Evolutionary conservation across 129 eudicot genomes (phyloP).

Genomic region (Escallonia herrerae): DNA sequence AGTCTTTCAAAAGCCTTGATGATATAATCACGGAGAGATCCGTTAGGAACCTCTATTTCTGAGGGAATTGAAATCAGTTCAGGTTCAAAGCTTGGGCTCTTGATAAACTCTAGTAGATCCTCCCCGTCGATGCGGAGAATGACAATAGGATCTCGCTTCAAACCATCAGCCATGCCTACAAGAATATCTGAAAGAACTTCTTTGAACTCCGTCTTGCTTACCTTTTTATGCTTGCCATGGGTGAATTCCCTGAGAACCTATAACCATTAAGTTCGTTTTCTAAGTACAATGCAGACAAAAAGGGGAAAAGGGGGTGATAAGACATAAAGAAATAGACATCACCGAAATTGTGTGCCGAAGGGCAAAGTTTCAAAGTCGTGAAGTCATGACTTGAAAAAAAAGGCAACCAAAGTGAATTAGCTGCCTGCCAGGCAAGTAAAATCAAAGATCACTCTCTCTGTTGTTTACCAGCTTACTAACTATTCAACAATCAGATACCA

Average conservation of each 20-base stretch:
- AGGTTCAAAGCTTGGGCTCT: conserved; percentile 53
- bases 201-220: conserved; percentile 75
- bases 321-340: too few species aligned
- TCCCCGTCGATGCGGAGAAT: conserved; percentile 95
- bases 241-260: conserved; percentile 91
- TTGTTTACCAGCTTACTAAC: too few species aligned
- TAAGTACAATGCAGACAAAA: too few species aligned
- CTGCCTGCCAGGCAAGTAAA: too few species aligned
- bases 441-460: too few species aligned
- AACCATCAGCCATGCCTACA: conserved; percentile 94
- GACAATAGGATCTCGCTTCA: conserved; percentile 86
- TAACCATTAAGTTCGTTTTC: too few species aligned
- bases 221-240: conserved; percentile 67
- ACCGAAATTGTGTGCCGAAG: too few species aligned
- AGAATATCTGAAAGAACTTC: conserved; percentile 84
- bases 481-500: too few species aligned
- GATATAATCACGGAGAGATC: conserved; percentile 47
- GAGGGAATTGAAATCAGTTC: conserved; percentile 61
- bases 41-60: conserved; percentile 41
- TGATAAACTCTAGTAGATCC: conserved; percentile 61
- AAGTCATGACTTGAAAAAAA: too few species aligned
- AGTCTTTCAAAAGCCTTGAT: conserved; percentile 75
- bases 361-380: too few species aligned
- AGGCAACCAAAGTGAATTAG: too few species aligned
- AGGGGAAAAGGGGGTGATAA: too few species aligned